These are phyloP conservation scores for Coniella vitis DNA, from an alignment of 2,329 filamentous ascomycete species.

Conservation along the genomic window DNA sequence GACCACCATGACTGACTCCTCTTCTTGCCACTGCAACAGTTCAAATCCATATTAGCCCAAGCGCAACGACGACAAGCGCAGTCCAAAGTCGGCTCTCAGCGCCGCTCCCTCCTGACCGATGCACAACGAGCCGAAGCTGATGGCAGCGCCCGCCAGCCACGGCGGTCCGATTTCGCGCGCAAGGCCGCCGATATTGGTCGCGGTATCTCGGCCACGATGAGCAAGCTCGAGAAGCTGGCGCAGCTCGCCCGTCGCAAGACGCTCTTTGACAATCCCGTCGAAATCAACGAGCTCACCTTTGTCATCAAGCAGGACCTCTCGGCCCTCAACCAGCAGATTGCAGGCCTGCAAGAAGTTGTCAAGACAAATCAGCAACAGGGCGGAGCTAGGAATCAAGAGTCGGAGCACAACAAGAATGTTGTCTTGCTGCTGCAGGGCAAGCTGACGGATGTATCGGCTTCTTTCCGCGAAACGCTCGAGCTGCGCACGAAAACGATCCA, in stretches of 20 bases:
- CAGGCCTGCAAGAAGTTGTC: conserved; percentile 63
- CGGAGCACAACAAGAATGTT: conserved; percentile 97
- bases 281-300: conserved; percentile 94
- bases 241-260: conserved; percentile 94
- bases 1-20: too few relatives aligned
- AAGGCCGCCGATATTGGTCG: conserved; percentile 86
- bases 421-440: conserved; percentile 87
- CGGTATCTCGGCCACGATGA: conserved; percentile 88
- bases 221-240: conserved; percentile 87
- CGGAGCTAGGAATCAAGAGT: conserved; percentile 69
- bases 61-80: conserved; percentile 73
- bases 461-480: conserved; percentile 96
- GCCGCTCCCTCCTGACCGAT: conserved; percentile 71
- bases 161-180: conserved; percentile 85
- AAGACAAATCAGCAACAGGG: conserved; percentile 63
- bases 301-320: conserved; percentile 97
- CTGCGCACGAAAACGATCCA: conserved; percentile 97
- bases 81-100: conserved; percentile 70
- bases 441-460: conserved; percentile 83
- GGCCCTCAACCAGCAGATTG: conserved; percentile 77
- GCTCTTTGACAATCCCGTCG: conserved; percentile 94
- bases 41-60: conserved; percentile 82
- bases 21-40: conserved; percentile 33
- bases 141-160: conserved; percentile 41
- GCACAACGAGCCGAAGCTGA: conserved; percentile 60